A percentile compares a stretch with the other conserved stretches of the same genome.
Conservation (phyloP, 805 yeast species). For the Wickerhamiella slavikovae region DNA sequence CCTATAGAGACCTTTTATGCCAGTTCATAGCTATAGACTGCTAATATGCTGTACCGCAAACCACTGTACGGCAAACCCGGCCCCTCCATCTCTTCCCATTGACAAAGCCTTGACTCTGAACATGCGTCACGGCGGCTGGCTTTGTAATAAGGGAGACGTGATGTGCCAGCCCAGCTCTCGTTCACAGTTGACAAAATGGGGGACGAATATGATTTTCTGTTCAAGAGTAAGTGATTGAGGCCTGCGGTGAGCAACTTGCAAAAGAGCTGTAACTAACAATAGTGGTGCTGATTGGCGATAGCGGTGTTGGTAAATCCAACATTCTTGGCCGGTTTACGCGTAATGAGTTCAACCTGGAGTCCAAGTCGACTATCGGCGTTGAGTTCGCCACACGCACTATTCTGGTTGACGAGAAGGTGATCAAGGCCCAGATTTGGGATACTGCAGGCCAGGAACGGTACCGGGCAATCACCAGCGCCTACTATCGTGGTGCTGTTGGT, state of each 20-base stretch:
- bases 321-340: conserved; percentile 82
- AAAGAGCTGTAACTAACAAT: background rate
- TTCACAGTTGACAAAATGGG: conserved; percentile 15
- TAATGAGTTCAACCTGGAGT: conserved; percentile 86
- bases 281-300: conserved; percentile 90
- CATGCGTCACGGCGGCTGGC: no score
- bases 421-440: conserved; percentile 97
- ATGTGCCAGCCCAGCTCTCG: background rate
- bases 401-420: conserved; percentile 86
- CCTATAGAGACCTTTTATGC: no score
- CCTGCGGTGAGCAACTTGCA: background rate
- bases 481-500: conserved; percentile 96
- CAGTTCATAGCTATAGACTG: no score
- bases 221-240: conserved; percentile 28
- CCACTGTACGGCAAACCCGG: no score
- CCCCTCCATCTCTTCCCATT: no score
- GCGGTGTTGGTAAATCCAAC: conserved; percentile 94
- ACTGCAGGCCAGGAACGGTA: conserved; percentile 98
- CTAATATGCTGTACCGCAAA: no score
- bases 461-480: conserved; percentile 93
- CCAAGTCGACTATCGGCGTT: conserved; percentile 90
- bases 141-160: background rate
- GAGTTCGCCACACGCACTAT: conserved; percentile 95
- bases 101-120: no score
- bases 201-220: conserved; percentile 79